phyloP scores from a whole-genome alignment of 495 filamentous ascomycete genomes.

The Penicillium angulare region DNA sequence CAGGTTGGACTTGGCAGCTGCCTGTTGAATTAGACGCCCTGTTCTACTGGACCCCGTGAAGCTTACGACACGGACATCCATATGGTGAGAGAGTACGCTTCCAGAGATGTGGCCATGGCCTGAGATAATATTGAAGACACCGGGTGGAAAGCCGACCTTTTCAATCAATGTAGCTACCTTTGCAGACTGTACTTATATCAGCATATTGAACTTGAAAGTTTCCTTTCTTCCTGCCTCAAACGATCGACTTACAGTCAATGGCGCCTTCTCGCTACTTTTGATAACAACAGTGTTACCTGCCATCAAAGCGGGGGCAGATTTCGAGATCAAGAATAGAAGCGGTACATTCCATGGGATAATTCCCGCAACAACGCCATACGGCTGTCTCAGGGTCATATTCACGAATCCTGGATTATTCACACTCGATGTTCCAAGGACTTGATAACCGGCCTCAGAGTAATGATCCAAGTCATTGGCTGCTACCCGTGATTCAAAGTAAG shows the following conservation, averaged over 20 bases:
- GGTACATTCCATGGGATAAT: constrained; percentile 41
- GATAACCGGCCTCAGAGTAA: constrained; percentile 24
- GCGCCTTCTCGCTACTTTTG: constrained; percentile 58
- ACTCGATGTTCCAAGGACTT: constrained; percentile 45
- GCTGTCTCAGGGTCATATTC: constrained; percentile 37
- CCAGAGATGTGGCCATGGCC: constrained; percentile 69
- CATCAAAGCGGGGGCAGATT: constrained; percentile 53
- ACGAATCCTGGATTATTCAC: constrained; percentile 58
- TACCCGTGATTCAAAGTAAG: constrained; percentile 15
- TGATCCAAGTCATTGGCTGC: constrained; percentile 19
- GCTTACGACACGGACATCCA: constrained; percentile 66
- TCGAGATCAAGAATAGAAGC: constrained; percentile 35
- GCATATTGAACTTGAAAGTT: neutral
- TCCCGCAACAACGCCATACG: constrained; percentile 31
- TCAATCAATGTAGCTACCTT: constrained; percentile 52
- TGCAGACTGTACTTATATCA: neutral
- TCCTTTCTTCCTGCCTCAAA: neutral
- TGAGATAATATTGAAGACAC: constrained; percentile 81
- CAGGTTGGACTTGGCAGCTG: constrained; percentile 42
- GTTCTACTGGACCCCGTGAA: constrained; percentile 24
- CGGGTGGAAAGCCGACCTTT: constrained; percentile 83
- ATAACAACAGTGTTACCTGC: constrained; percentile 57
- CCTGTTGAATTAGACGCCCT: constrained; percentile 16
- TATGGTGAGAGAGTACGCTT: constrained; percentile 72
- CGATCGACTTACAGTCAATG: constrained; percentile 42